Evolutionary conservation across 257 asterid species (phyloP), one percentile per base, ranked within the genome.

Genomic region (Gentiana straminea): DNA sequence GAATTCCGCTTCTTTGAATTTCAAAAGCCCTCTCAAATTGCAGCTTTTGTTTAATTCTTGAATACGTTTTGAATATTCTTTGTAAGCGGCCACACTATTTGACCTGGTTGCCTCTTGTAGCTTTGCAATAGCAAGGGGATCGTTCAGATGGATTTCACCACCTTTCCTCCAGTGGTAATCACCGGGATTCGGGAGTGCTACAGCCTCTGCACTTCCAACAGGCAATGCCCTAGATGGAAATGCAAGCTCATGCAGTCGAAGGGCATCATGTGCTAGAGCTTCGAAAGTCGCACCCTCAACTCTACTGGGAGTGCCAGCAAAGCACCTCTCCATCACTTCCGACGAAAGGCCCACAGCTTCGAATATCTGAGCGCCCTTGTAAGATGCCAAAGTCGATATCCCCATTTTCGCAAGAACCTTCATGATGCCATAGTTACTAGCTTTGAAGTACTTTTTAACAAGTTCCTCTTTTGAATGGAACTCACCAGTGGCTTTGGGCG

Each of bases 361-460:
- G 67, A 92, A 92, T 59, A 92, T 92, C 77, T 92, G 99, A 45
- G 99, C 99, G 24, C 99, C 99, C 73, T 92, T 92, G 74, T 92
- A 92, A 33, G 99, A 92, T 33, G 99, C 99, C 77, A 92, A 72
- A 63, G 99, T 92, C 64, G 99, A 92, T 70, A 92, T 92, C 15
- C 99, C 99, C 99, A 92, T 92, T 65, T 92, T 92, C 3, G 99
- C 99, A 65, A 92, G 94, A 73, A 92, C 99, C 79, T 92, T 92
- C 99, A 79, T 79, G 94, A 92, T 88, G 58, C 99, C 99, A 62
- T 92, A 92, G 77, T 75, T 77, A 77, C 90, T 86, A 50, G 99
- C 99, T 64, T 77, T 77, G 64, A 73, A 88, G 65, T 83, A 92
- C 61, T 79, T 85, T 75, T 86, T 69, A 58, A 83, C 89, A 49